Conservation (phyloP, 1,284 basidiomycete genomes). For the Fereydounia khargensis region DNA sequence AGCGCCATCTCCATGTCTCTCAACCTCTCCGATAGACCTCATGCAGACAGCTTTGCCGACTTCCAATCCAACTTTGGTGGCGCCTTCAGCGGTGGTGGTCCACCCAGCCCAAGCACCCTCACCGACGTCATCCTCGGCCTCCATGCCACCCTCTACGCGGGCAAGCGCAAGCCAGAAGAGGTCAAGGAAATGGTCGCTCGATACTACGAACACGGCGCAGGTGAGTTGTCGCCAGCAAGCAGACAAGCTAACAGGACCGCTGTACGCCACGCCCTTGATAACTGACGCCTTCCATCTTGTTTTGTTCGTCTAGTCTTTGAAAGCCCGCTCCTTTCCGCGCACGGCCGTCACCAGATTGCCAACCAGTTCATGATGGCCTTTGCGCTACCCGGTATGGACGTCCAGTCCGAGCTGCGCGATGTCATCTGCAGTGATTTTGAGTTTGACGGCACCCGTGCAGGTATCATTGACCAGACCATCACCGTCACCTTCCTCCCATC, state of each 20-base stretch:
- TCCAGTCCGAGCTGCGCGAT: constrained; percentile 53
- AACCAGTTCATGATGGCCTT: constrained; percentile 57
- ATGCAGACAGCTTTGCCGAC: constrained; percentile 12
- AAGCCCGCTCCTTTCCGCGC: constrained; percentile 49
- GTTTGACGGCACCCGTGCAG: constrained; percentile 55
- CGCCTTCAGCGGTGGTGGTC: constrained; percentile 26
- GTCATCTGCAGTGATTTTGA: constrained; percentile 57
- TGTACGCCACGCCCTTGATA: too few relatives aligned
- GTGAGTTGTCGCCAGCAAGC: too few relatives aligned
- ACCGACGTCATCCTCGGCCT: constrained; percentile 55
- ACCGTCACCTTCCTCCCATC: constrained; percentile 51
- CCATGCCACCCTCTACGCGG: constrained; percentile 53
- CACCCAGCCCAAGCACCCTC: constrained; percentile 54
- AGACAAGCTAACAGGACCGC: too few relatives aligned
- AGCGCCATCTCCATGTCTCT: constrained; percentile 14
- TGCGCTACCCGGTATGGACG: constrained; percentile 52
- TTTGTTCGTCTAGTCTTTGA: too few relatives aligned
- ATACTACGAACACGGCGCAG: constrained; percentile 52
- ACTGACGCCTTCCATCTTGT: too few relatives aligned
- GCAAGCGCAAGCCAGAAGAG: constrained; percentile 49
- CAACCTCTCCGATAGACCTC: constrained; percentile 9
- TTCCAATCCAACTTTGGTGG: constrained; percentile 18
- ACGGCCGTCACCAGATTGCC: constrained; percentile 50
- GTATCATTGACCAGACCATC: constrained; percentile 57
- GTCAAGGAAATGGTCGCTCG: constrained; percentile 49